Conservation (phyloP, 2,329 filamentous ascomycete species). For the Aspergillus felis region DNA sequence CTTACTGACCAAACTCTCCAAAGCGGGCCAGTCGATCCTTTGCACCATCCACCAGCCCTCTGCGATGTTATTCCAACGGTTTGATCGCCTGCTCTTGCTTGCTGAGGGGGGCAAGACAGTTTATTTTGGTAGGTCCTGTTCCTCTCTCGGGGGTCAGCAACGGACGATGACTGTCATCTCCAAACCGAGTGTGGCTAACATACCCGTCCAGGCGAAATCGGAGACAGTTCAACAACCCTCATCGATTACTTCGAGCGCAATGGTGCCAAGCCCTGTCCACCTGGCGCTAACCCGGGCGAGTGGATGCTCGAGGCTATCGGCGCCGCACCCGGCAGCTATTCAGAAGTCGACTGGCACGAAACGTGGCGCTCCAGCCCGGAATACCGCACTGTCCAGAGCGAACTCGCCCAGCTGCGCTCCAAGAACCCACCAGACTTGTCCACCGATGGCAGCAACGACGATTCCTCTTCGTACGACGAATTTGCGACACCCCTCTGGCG, state of each 20-base stretch:
- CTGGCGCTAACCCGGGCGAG: conserved; percentile 69
- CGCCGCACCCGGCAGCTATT: conserved; percentile 60
- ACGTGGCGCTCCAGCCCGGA: conserved; percentile 60
- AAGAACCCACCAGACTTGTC: conserved; percentile 29
- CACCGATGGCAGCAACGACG: conserved; percentile 19
- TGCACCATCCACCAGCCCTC: conserved; percentile 98
- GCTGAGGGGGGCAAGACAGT: conserved; percentile 63
- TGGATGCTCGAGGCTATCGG: conserved; percentile 64
- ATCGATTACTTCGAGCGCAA: conserved; percentile 62
- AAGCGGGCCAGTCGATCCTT: conserved; percentile 84
- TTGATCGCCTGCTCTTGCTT: conserved; percentile 62
- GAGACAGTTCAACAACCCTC: conserved; percentile 54
- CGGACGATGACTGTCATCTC: no score
- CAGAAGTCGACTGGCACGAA: conserved; percentile 62
- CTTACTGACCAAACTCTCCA: conserved; percentile 82
- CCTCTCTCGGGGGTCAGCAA: no score
- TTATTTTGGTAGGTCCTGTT: conserved; percentile 51
- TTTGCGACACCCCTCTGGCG: conserved; percentile 69
- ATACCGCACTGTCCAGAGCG: conserved; percentile 52
- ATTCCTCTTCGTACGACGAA: conserved; percentile 63
- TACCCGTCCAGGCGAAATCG: conserved; percentile 51
- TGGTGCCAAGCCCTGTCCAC: conserved; percentile 57
- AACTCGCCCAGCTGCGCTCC: conserved; percentile 49
- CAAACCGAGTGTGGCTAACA: no score
- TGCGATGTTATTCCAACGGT: conserved; percentile 88